These are phyloP conservation scores for Metschnikowia corniflorae DNA, from an alignment of 805 yeast species.

Conservation along the genomic window DNA sequence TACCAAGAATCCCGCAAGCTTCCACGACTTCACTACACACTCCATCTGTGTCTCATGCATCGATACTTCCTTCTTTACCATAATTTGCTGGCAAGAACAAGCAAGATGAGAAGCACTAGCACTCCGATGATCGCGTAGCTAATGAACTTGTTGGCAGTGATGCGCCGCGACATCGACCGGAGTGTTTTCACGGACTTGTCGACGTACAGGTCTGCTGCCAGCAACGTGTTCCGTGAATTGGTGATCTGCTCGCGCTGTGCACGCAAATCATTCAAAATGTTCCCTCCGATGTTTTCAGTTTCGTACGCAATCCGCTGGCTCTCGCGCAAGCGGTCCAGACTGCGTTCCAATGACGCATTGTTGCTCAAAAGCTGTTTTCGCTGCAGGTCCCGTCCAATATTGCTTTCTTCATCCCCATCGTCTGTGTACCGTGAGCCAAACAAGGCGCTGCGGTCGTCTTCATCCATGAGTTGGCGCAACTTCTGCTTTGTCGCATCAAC, in stretches of 20 bases:
- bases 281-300: conserved; percentile 88
- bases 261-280: conserved; percentile 80
- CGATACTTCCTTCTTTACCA: too few relatives aligned
- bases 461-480: conserved; percentile 58
- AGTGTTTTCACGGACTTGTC: conserved; percentile 85
- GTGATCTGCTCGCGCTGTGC: conserved; percentile 91
- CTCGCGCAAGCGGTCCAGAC: conserved; percentile 79
- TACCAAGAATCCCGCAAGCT: too few relatives aligned
- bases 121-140: conserved; percentile 91
- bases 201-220: conserved; percentile 89
- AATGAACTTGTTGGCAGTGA: conserved; percentile 86
- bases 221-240: conserved; percentile 79
- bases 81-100: conserved; percentile 82
- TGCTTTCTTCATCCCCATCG: conserved; percentile 20
- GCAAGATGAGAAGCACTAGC: conserved; percentile 70
- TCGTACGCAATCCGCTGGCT: conserved; percentile 89
- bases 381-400: conserved; percentile 51
- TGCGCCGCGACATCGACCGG: conserved; percentile 85
- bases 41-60: too few relatives aligned
- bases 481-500: conserved; percentile 53
- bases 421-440: conserved; percentile 55
- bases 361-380: conserved; percentile 76
- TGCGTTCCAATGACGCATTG: conserved; percentile 75
- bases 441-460: conserved; percentile 65
- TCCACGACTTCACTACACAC: too few relatives aligned